Evolutionary conservation across 495 filamentous ascomycete species (phyloP).

Genomic region (Annulohypoxylon nitens): DNA sequence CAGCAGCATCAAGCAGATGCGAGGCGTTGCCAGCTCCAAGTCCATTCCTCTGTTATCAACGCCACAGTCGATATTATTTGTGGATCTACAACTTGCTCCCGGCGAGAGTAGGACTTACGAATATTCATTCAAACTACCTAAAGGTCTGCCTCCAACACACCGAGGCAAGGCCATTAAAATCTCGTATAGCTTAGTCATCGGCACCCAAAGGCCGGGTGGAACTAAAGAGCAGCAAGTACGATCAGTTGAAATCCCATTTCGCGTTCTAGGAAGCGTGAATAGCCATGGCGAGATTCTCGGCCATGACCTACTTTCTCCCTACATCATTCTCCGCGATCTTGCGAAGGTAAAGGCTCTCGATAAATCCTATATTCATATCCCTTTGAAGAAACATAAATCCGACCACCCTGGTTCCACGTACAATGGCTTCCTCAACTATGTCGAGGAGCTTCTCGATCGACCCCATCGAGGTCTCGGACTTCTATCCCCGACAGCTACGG

Average conservation of each 20-base stretch:
- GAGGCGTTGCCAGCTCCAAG: constrained; percentile 80
- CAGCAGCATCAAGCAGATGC: constrained; percentile 95
- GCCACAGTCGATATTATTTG: constrained; percentile 96
- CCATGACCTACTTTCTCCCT: constrained; percentile 94
- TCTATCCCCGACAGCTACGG: constrained; percentile 74
- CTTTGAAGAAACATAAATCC: constrained; percentile 28
- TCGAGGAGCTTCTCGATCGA: constrained; percentile 80
- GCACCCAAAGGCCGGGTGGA: constrained; percentile 86
- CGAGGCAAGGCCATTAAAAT: constrained; percentile 95
- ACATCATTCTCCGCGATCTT: constrained; percentile 88
- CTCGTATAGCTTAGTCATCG: constrained; percentile 89
- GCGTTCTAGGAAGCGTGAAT: constrained; percentile 92
- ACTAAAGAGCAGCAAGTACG: constrained; percentile 84
- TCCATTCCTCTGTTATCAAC: constrained; percentile 91
- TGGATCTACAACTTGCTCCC: constrained; percentile 87
- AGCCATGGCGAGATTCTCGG: constrained; percentile 70
- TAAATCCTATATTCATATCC: constrained; percentile 40
- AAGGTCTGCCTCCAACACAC: constrained; percentile 88
- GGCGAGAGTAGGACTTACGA: constrained; percentile 90
- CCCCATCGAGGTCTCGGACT: constrained; percentile 70
- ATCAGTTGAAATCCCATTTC: constrained; percentile 93
- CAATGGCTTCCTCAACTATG: constrained; percentile 79
- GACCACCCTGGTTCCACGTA: constrained; percentile 53
- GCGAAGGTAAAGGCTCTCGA: constrained; percentile 72
- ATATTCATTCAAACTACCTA: constrained; percentile 87